Evolutionary conservation across 805 yeast genomes (phyloP).

Genomic region (Komagataella pseudopastoris): DNA sequence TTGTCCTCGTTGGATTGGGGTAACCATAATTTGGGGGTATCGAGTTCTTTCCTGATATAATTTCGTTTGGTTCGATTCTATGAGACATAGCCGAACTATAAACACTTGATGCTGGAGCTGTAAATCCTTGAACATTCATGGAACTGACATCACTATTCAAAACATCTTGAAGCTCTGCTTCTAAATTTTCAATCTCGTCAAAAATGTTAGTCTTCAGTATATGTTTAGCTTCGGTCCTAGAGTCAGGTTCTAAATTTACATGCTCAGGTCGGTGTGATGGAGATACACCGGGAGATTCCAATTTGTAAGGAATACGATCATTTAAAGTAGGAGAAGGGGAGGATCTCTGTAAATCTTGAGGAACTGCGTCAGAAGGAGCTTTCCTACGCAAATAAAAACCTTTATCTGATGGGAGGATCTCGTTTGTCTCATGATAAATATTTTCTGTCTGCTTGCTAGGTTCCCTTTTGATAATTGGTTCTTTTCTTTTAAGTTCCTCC

Average conservation of each 20-base stretch:
- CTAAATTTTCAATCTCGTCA: slow-evolving; percentile 15
- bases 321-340: neutral
- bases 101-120: neutral
- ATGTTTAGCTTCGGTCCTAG: neutral
- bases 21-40: neutral
- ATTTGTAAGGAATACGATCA: neutral
- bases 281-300: neutral
- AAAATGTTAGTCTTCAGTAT: slow-evolving; percentile 8
- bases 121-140: neutral
- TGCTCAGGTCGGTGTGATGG: neutral
- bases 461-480: neutral
- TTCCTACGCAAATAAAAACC: neutral
- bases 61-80: neutral
- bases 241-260: neutral
- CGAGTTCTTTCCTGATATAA: neutral
- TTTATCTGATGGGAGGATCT: too few species aligned
- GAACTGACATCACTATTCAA: slow-evolving; percentile 3
- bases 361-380: neutral
- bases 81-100: neutral
- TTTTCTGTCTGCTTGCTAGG: neutral
- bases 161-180: slow-evolving; percentile 12
- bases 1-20: neutral
- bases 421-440: neutral
- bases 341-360: neutral
- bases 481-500: neutral